These are phyloP conservation scores for Cadophora gregata DNA, from an alignment of 2,329 filamentous ascomycete species.

Conservation along the genomic window DNA sequence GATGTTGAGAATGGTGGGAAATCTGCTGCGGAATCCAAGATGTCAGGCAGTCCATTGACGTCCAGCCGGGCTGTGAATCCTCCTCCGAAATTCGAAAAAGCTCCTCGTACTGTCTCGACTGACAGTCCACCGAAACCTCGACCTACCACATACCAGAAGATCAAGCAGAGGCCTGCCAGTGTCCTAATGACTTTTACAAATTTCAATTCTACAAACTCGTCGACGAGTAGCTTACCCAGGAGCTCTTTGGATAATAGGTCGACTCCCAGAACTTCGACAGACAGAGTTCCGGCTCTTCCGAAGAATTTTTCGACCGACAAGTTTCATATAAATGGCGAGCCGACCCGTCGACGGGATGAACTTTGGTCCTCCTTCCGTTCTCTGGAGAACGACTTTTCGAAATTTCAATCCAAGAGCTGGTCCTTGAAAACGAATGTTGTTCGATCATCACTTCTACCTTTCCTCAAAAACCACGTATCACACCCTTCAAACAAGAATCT, in stretches of 20 bases:
- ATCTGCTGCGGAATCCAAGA: conserved; percentile 29
- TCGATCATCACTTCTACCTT: conserved; percentile 67
- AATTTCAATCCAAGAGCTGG: conserved; percentile 72
- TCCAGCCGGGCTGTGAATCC: conserved; percentile 30
- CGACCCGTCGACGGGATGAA: conserved; percentile 69
- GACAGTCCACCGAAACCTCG: conserved; percentile 35
- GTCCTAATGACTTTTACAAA: conserved; percentile 41
- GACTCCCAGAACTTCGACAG: conserved; percentile 50
- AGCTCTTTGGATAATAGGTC: conserved; percentile 55
- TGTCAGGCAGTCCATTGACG: conserved; percentile 29
- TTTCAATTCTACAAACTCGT: conserved; percentile 43
- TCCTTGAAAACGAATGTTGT: conserved; percentile 73
- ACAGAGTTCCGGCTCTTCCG: conserved; percentile 54
- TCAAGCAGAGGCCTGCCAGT: conserved; percentile 40
- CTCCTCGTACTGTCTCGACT: conserved; percentile 23
- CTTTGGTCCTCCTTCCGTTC: conserved; percentile 71
- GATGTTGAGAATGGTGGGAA: conserved; percentile 32
- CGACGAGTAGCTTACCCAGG: conserved; percentile 46
- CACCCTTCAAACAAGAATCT: conserved; percentile 64
- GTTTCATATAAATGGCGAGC: conserved; percentile 36
- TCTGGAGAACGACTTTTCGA: conserved; percentile 72
- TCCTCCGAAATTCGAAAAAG: conserved; percentile 35
- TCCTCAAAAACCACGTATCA: conserved; percentile 63
- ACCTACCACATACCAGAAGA: conserved; percentile 37
- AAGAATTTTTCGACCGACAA: conserved; percentile 47